Percentiles rank a stretch among this genome's conserved stretches.
Conservation (phyloP, 2,329 filamentous ascomycete species). For the Claviceps citrina region DNA sequence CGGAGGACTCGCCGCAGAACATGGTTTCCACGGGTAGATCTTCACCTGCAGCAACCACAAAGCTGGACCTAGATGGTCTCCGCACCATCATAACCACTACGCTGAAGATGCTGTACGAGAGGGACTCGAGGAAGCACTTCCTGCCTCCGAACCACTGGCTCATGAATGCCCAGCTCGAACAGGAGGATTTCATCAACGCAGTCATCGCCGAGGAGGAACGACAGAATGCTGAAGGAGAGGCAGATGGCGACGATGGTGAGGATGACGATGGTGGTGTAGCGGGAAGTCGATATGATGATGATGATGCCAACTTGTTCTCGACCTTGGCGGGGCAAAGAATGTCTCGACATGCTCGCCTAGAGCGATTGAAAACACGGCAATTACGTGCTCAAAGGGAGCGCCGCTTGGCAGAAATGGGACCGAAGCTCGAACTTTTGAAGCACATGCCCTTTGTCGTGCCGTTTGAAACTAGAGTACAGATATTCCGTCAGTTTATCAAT, state of each 20-base stretch:
- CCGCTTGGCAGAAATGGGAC: slow-evolving; percentile 63
- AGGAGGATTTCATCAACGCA: slow-evolving; percentile 71
- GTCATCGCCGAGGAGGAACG: slow-evolving; percentile 81
- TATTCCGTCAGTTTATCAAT: slow-evolving; percentile 84
- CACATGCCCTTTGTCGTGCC: slow-evolving; percentile 97
- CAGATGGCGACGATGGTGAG: slow-evolving; percentile 13
- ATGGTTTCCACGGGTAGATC: background rate
- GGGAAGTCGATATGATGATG: slow-evolving; percentile 19
- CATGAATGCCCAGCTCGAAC: slow-evolving; percentile 77
- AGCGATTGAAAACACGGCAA: slow-evolving; percentile 48
- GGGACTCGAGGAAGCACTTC: slow-evolving; percentile 79
- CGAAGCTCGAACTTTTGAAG: slow-evolving; percentile 75
- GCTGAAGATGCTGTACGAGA: slow-evolving; percentile 77
- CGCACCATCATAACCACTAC: slow-evolving; percentile 66
- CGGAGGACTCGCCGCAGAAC: background rate
- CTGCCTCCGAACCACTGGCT: slow-evolving; percentile 78
- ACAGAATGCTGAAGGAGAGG: slow-evolving; percentile 41
- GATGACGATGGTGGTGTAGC: slow-evolving; percentile 16
- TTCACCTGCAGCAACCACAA: slow-evolving; percentile 9
- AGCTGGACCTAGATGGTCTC: slow-evolving; percentile 58
- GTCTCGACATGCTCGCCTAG: slow-evolving; percentile 47
- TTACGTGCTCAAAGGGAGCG: slow-evolving; percentile 53
- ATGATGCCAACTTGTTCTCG: slow-evolving; percentile 14
- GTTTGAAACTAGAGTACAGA: slow-evolving; percentile 77
- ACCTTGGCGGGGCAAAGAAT: slow-evolving; percentile 40